Percentiles rank a stretch among this genome's conserved stretches.
Evolutionary conservation across 2,329 filamentous ascomycete genomes (phyloP).

Genomic region (Microdochium nivale): DNA sequence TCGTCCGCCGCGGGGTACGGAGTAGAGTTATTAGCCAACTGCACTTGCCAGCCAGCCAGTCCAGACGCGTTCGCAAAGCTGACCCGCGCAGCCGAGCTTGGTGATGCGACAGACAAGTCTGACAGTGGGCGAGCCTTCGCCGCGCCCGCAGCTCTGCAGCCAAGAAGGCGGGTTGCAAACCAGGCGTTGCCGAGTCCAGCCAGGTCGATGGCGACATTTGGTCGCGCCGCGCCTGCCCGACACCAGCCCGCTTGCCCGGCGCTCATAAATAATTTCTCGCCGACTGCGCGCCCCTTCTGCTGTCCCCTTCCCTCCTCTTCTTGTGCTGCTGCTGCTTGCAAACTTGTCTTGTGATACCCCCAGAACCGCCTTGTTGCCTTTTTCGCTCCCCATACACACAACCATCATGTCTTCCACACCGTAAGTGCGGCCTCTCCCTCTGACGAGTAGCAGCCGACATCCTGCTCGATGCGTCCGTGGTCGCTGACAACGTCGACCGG

Average conservation of each 20-base stretch:
- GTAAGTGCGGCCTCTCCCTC: background rate
- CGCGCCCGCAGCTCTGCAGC: background rate
- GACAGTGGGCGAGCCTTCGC: background rate
- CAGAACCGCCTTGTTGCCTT: background rate
- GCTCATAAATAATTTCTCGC: background rate
- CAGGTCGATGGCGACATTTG: background rate
- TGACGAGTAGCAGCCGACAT: too few relatives aligned
- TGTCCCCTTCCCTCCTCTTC: background rate
- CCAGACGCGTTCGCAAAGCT: too few relatives aligned
- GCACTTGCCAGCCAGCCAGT: too few relatives aligned
- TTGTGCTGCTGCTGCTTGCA: background rate
- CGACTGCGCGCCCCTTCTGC: background rate
- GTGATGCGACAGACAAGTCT: too few relatives aligned
- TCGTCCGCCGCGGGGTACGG: too few relatives aligned
- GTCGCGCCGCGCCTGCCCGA: background rate
- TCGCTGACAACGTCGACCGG: background rate
- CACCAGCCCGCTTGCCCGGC: background rate
- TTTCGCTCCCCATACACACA: background rate
- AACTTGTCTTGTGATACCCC: background rate
- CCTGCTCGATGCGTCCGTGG: background rate
- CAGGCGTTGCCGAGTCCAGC: background rate
- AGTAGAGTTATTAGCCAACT: too few relatives aligned
- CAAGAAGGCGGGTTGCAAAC: background rate
- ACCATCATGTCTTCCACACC: background rate
- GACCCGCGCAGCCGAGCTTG: background rate